These are phyloP conservation scores for Entomortierella chlamydospora DNA, from an alignment of 192 early-diverging fungal genomes.

Conservation along the genomic window DNA sequence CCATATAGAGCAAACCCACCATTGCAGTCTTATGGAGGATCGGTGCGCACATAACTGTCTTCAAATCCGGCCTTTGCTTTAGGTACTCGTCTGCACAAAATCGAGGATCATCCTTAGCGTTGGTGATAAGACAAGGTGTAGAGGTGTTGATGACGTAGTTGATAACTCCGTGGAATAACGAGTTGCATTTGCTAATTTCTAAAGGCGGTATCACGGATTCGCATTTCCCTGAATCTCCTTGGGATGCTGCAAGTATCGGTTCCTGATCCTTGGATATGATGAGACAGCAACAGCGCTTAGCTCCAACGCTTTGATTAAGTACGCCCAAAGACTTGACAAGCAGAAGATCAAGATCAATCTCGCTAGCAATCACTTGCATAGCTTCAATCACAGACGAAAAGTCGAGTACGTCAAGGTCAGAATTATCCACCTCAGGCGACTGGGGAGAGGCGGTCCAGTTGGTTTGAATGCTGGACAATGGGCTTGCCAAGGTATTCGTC, in stretches of 20 bases:
- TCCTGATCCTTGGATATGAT: slow-evolving; percentile 46
- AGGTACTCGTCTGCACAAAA: slow-evolving; percentile 50
- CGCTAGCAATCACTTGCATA: slow-evolving; percentile 53
- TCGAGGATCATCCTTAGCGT: slow-evolving; percentile 46
- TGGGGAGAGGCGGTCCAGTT: slow-evolving; percentile 24
- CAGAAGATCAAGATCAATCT: slow-evolving; percentile 41
- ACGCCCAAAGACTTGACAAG: slow-evolving; percentile 47
- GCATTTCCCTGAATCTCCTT: slow-evolving; percentile 34
- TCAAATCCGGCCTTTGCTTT: slow-evolving; percentile 47
- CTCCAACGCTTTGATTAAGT: slow-evolving; percentile 47
- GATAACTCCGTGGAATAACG: slow-evolving; percentile 47
- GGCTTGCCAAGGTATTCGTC: not conserved
- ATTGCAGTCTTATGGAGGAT: slow-evolving; percentile 59
- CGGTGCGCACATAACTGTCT: slow-evolving; percentile 60
- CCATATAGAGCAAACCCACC: slow-evolving; percentile 60
- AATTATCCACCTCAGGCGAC: slow-evolving; percentile 42
- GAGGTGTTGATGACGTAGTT: slow-evolving; percentile 49
- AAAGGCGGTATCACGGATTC: slow-evolving; percentile 40
- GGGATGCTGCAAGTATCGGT: slow-evolving; percentile 31
- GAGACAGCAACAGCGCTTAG: slow-evolving; percentile 34
- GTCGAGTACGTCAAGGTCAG: slow-evolving; percentile 41
- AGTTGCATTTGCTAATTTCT: slow-evolving; percentile 23
- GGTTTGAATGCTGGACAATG: not conserved
- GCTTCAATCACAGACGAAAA: slow-evolving; percentile 51
- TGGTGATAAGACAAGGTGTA: slow-evolving; percentile 30